Evolutionary conservation across 352 stramenopile genomes (phyloP), one percentile per base, ranked within the genome.

Genomic region (Thraustochytrium striatum): DNA sequence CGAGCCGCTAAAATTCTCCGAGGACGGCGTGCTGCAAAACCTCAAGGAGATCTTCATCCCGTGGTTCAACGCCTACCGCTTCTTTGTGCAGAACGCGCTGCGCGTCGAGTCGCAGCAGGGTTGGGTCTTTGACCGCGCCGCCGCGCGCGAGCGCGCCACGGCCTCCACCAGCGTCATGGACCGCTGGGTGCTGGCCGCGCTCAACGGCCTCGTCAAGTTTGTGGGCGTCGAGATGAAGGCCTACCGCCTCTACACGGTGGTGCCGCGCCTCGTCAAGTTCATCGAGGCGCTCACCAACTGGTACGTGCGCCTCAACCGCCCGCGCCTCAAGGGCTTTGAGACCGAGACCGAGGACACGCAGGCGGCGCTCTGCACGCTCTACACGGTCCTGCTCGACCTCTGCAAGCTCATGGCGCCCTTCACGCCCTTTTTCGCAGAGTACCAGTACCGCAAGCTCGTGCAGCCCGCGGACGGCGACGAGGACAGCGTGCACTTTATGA

Each of bases 401-500:
- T 78, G 86, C 25, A 86, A 91, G 57, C 85, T 99, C 41, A 99
- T 99, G 96, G 92, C 93, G 16, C 97, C 97, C 1, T 99, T 99
- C 88, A 99, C 96, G 61, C 97, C 97, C 30, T 99, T 99, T 87
- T 98, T 99, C 79, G 92, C 96, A 5, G 97, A 99, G 87, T 99
- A 97, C 87, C 97, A 99, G 84, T 99, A 99, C 87, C 96, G 98
- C 85, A 95, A 98, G 81, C 87, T 99, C 39, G 89, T 95, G 9
- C 38, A 25, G 8, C 72, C 58, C 43, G 9, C 72, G 19, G 41
- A 57, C 43, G 61, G 59, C 13, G 21, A 78, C 44, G n/a, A 81
- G 30, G 35, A 82, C 19, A 81, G 61, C 69, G 72, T 99, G 7
- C 95, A 98, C 85, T 98, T 95, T 86, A 86, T 98, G 41, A 93